Percentiles rank a stretch among this genome's conserved stretches.
Conservation (phyloP, 2,329 filamentous ascomycete species). For the Fusarium cicatricum region DNA sequence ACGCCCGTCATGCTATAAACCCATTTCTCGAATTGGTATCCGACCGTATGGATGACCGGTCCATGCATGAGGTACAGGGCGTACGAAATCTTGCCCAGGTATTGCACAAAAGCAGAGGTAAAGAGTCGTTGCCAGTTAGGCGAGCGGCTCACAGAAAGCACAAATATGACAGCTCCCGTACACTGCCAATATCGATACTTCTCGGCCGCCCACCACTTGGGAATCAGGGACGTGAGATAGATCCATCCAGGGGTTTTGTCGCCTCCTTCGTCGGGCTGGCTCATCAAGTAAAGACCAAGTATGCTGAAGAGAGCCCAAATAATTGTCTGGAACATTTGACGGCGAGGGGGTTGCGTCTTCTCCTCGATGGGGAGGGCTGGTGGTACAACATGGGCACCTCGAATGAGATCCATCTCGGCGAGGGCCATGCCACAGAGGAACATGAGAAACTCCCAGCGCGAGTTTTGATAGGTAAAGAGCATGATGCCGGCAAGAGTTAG, state of each 20-base stretch:
- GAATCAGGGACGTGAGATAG: constrained; percentile 57
- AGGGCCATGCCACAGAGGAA: constrained; percentile 64
- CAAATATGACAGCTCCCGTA: constrained; percentile 60
- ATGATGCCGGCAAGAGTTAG: constrained; percentile 52
- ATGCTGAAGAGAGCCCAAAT: constrained; percentile 56
- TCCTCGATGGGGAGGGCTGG: constrained; percentile 39
- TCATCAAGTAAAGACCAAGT: constrained; percentile 60
- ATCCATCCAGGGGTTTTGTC: constrained; percentile 63
- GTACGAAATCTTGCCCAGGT: constrained; percentile 68
- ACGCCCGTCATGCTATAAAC: constrained; percentile 58
- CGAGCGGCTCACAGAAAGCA: constrained; percentile 58
- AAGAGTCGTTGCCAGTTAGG: constrained; percentile 59
- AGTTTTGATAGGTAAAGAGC: constrained; percentile 56
- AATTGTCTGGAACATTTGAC: constrained; percentile 22
- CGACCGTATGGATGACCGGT: constrained; percentile 60
- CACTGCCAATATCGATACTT: constrained; percentile 66
- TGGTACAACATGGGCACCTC: constrained; percentile 53
- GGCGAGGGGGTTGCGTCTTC: constrained; percentile 16
- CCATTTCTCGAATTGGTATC: constrained; percentile 60
- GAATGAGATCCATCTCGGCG: constrained; percentile 62
- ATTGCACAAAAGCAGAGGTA: constrained; percentile 59
- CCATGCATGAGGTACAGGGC: constrained; percentile 70
- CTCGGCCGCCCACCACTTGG: constrained; percentile 57
- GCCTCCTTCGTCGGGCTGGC: constrained; percentile 48
- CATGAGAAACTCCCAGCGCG: constrained; percentile 63